Evolutionary conservation across 257 asterid species (phyloP).

Genomic region (Salvia rosmarinus): DNA sequence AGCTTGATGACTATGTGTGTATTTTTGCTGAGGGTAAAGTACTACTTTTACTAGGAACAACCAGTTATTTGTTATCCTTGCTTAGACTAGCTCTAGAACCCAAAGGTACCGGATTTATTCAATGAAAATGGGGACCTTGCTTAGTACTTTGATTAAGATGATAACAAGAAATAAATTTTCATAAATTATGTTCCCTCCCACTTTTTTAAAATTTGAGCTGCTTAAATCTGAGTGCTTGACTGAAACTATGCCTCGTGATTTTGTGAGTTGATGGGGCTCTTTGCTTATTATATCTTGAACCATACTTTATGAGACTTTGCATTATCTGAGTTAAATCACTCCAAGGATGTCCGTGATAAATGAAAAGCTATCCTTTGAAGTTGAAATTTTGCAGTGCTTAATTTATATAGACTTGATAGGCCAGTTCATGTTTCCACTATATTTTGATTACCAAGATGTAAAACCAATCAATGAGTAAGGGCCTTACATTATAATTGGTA

Average conservation of each 20-base stretch:
- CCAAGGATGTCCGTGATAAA: no score
- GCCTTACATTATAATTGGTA: slow-evolving; percentile 33
- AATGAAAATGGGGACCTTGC: slow-evolving; percentile 23
- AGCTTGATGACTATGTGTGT: slow-evolving; percentile 14
- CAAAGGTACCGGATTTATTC: slow-evolving; percentile 1
- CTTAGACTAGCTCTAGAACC: slow-evolving; percentile 16
- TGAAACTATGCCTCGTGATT: no score
- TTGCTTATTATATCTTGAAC: no score
- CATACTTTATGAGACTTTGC: no score
- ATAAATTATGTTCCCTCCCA: background rate
- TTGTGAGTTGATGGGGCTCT: no score
- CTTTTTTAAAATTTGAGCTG: slow-evolving; percentile 9
- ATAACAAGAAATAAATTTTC: background rate
- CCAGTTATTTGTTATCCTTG: slow-evolving; percentile 15
- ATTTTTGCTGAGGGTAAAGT: slow-evolving; percentile 27
- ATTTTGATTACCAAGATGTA: background rate
- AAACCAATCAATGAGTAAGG: slow-evolving; percentile 18
- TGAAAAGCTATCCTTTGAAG: no score
- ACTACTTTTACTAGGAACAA: slow-evolving; percentile 5
- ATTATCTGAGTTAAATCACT: no score
- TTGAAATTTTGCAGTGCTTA: background rate
- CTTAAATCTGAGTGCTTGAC: slow-evolving; percentile 3
- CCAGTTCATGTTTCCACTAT: background rate
- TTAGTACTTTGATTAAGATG: slow-evolving; percentile 17
- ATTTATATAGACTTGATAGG: background rate